A percentile compares a stretch with the other conserved stretches of the same genome.
phyloP scores from a whole-genome alignment of 2,329 filamentous ascomycete genomes.

The Colletotrichum sojae region DNA sequence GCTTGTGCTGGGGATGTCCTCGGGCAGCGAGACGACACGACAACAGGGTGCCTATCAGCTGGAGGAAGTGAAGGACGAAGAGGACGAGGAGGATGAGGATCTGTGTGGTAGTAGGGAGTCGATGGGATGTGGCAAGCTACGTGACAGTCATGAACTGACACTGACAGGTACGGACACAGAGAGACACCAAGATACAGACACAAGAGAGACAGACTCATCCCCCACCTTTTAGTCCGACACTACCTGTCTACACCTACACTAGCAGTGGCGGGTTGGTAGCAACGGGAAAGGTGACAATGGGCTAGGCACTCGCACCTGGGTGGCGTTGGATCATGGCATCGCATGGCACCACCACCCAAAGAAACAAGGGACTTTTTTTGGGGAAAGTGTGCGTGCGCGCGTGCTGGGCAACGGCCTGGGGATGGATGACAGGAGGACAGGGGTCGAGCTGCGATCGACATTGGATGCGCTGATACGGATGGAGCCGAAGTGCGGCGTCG shows the following conservation, averaged over 20 bases:
- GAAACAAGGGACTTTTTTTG: too few relatives aligned
- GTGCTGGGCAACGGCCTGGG: too few relatives aligned
- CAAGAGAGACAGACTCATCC: neutral
- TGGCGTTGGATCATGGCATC: too few relatives aligned
- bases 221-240: neutral
- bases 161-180: neutral
- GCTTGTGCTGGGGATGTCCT: neutral
- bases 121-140: slow-evolving; percentile 29
- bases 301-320: neutral
- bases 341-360: too few relatives aligned
- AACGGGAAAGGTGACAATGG: slow-evolving; percentile 27
- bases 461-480: too few relatives aligned
- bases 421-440: neutral
- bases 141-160: slow-evolving; percentile 20
- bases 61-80: neutral
- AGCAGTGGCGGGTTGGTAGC: slow-evolving; percentile 15
- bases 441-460: slow-evolving; percentile 2
- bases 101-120: neutral
- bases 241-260: neutral
- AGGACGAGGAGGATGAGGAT: neutral
- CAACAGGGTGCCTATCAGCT: slow-evolving; percentile 22
- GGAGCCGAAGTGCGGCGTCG: slow-evolving; percentile 14
- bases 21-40: neutral
- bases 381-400: too few relatives aligned
- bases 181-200: neutral